These are phyloP conservation scores for Alternaria arborescens DNA, from an alignment of 2,329 filamentous ascomycete species.

Conservation along the genomic window DNA sequence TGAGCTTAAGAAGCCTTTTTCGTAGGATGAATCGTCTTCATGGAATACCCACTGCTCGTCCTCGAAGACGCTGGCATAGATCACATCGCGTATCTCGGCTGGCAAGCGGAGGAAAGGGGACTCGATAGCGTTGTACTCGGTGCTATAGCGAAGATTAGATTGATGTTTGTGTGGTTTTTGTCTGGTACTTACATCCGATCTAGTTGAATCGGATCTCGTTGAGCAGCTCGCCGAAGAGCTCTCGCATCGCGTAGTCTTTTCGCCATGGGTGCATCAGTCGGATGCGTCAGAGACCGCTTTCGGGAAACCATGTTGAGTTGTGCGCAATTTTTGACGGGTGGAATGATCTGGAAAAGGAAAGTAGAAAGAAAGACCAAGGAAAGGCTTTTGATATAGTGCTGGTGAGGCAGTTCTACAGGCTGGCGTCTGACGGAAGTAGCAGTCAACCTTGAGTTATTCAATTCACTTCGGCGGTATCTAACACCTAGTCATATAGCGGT, in stretches of 20 bases:
- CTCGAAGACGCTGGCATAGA: neutral
- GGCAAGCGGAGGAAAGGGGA: neutral
- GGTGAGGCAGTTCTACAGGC: no score
- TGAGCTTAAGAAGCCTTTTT: no score
- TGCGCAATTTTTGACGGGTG: no score
- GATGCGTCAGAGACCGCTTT: accelerated
- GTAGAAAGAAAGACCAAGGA: no score
- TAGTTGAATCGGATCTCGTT: neutral
- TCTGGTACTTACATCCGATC: neutral
- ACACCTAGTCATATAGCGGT: no score
- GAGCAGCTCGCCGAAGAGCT: neutral
- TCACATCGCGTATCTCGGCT: neutral
- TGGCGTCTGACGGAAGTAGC: no score
- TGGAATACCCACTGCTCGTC: no score
- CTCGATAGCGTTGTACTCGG: neutral
- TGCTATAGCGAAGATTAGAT: neutral
- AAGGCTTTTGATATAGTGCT: no score
- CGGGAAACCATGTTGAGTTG: neutral
- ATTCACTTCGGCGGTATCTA: accelerated
- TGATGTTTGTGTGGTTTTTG: neutral
- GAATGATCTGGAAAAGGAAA: no score
- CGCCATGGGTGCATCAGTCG: no score
- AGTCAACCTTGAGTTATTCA: no score
- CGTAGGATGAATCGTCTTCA: accelerated
- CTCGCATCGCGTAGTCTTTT: neutral